Conservation (phyloP, 2,329 filamentous ascomycete genomes). For the Colletotrichum chrysophilum region DNA sequence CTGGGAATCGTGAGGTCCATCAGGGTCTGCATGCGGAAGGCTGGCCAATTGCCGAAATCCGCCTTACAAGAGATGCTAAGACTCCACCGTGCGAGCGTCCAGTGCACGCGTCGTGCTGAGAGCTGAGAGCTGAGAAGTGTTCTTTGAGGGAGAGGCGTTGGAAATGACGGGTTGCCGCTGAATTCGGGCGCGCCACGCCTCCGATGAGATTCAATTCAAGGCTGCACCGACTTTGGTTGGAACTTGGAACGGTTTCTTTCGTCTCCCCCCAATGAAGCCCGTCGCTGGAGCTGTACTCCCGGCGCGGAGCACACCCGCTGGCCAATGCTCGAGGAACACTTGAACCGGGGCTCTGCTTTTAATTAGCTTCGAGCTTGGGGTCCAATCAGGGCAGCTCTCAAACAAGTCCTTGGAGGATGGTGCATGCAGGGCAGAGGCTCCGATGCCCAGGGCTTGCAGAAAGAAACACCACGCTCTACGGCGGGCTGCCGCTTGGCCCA, state of each 20-base stretch:
- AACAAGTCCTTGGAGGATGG: not conserved
- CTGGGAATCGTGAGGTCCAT: not conserved
- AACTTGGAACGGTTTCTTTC: not conserved
- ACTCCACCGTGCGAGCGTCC: not conserved
- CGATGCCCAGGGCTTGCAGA: not conserved
- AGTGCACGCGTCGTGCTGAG: not conserved
- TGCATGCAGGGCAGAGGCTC: not conserved
- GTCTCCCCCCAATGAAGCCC: not conserved
- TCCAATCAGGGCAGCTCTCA: not conserved
- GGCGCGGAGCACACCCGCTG: not conserved
- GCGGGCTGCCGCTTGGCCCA: not conserved
- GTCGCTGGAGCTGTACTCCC: not conserved
- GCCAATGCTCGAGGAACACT: not conserved
- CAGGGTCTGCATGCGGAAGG: conserved; percentile 15
- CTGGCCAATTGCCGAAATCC: conserved; percentile 18
- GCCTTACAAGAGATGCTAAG: not conserved
- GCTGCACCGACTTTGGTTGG: not conserved
- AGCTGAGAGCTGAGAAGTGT: not conserved
- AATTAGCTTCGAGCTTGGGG: not conserved
- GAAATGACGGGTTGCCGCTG: not conserved
- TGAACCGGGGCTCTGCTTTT: not conserved
- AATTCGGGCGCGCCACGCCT: not conserved
- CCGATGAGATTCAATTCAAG: not conserved
- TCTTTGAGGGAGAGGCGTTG: not conserved
- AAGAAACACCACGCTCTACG: not conserved